Conservation (phyloP, 2,329 filamentous ascomycete genomes). For the Pyrenophora teres region DNA sequence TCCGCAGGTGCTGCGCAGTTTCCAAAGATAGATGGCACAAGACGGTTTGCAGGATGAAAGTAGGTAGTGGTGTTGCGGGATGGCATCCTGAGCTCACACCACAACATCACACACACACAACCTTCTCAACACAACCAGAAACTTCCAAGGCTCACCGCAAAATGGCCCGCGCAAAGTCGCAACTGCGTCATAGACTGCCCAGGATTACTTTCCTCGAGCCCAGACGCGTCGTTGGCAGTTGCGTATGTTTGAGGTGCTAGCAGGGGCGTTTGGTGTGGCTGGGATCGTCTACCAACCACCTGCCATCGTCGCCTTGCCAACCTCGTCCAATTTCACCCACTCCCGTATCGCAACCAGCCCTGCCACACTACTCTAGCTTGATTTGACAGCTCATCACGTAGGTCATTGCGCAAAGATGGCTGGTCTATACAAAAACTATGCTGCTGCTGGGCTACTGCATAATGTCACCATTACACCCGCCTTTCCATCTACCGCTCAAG, state of each 20-base stretch:
- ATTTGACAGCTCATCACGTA: slow-evolving; percentile 31
- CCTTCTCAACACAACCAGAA: not conserved
- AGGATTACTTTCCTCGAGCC: not conserved
- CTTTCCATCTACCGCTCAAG: slow-evolving; percentile 26
- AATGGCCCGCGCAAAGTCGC: not conserved
- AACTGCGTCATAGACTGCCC: slow-evolving; percentile 8
- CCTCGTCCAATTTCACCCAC: slow-evolving; percentile 42
- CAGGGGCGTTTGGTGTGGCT: slow-evolving; percentile 28
- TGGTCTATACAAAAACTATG: slow-evolving; percentile 39
- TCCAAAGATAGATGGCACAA: slow-evolving; percentile 4
- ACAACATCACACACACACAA: not conserved
- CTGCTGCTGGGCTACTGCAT: slow-evolving; percentile 20
- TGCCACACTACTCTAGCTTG: slow-evolving; percentile 27
- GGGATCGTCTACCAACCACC: slow-evolving; percentile 34
- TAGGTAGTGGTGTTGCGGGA: not conserved
- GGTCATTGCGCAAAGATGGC: slow-evolving; percentile 39
- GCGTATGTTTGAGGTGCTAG: slow-evolving; percentile 7
- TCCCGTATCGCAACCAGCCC: slow-evolving; percentile 25
- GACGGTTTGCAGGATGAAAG: not conserved
- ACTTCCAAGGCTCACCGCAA: no score
- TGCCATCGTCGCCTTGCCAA: slow-evolving; percentile 30
- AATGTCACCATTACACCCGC: slow-evolving; percentile 28
- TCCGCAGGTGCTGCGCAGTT: not conserved
- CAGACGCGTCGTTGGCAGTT: slow-evolving; percentile 15
- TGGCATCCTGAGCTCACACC: not conserved